Base-by-base conservation (phyloP, 371 early-diverging fungal genomes). In the Zychaea mexicana region DNA sequence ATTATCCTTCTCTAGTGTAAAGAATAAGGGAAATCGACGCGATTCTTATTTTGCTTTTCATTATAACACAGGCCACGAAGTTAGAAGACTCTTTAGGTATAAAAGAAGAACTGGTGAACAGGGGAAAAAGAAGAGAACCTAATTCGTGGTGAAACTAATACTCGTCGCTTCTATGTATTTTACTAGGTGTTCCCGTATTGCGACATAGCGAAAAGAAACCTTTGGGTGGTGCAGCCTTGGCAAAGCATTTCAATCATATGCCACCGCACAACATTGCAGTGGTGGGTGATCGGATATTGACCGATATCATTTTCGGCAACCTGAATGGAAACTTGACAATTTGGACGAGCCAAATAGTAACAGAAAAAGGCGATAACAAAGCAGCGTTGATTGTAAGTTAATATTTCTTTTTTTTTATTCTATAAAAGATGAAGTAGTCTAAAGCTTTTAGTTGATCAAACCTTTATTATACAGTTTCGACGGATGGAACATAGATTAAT, bases 231-330 rank as follows among this genome's bases (percentile, higher is more conserved):
- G 65, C 74, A 2, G 84, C 80, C 30, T 73, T 95, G 0, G 62
- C 65, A 9, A 57, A 57, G 3, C 68, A 69, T 64, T 21, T 79
- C 8, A n/a, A 54, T 30, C 73, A 60, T 26, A 61, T 70, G 26
- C 38, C 63, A 8, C 76, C 88, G 0, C 26, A 49, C 0, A 66
- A 86, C 49, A 80, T 93, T 9, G 93, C 89, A 0, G 85, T 96
- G 53, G 90, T 95, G 0, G 98, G 98, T 7, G 98, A 97, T 67
- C 87, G 98, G 2, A 74, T 95, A 19, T 66, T 94, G 24, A 98
- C 98, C 0, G 98, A 98, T 64, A 77, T 96, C 0, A 78, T 94
- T 6, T 91, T 91, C 84, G 98, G 92, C 1, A 95, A 95, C 64
- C 66, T 79, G 33, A 79, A 85, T 33, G 95, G 93, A 32, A 85